Evolutionary conservation across 2,329 filamentous ascomycete genomes (phyloP).

Genomic region (Hirsutella rhossiliensis): DNA sequence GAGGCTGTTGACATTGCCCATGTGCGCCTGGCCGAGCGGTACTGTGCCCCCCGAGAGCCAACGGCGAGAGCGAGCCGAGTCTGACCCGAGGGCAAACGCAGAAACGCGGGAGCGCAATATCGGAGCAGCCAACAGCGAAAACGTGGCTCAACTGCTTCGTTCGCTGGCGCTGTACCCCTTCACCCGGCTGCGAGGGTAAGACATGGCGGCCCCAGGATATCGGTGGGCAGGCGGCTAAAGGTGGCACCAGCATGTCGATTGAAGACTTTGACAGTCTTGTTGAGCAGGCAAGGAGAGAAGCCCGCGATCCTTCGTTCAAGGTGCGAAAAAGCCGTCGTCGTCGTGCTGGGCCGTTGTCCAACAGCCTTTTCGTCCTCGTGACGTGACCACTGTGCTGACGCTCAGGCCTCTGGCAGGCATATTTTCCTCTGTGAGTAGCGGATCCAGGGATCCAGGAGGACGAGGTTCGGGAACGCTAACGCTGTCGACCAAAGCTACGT

Average conservation of each 20-base stretch:
- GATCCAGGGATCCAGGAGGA: no score
- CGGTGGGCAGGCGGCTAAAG: conserved; percentile 1
- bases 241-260: conserved; percentile 35
- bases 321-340: conserved; percentile 20
- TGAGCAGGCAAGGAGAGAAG: conserved; percentile 41
- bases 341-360: no score
- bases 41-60: conserved; percentile 4
- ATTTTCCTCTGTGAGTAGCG: conserved; percentile 45
- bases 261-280: conserved; percentile 46
- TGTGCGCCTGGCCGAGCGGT: conserved; percentile 61
- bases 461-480: background rate
- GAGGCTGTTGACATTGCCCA: conserved; percentile 52
- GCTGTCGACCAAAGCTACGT: conserved; percentile 37
- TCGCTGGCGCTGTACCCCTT: conserved; percentile 47
- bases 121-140: conserved; percentile 39
- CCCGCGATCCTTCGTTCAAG: conserved; percentile 41
- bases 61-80: background rate
- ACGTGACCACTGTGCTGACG: background rate
- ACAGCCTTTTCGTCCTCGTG: background rate
- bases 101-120: conserved; percentile 40
- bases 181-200: conserved; percentile 35
- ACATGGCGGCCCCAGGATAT: background rate
- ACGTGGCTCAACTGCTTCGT: conserved; percentile 39
- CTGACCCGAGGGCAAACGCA: conserved; percentile 13
- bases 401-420: conserved; percentile 29